Evolutionary conservation across 2,329 filamentous ascomycete species (phyloP).

Genomic region (Bipolaris sorokiniana): DNA sequence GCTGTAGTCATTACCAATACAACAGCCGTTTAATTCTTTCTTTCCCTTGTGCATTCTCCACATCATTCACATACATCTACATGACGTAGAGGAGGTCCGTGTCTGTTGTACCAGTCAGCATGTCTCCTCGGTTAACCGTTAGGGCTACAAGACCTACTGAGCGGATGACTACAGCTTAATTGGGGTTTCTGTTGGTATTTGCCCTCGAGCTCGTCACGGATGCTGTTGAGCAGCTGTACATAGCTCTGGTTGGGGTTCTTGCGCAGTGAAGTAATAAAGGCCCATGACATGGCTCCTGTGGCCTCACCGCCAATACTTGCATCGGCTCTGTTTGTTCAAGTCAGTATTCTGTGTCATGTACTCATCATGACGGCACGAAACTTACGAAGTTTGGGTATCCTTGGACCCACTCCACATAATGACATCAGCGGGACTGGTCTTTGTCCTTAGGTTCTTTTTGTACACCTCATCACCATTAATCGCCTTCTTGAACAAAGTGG

Average conservation of each 20-base stretch:
- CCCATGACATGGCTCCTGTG: constrained; percentile 98
- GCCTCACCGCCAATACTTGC: constrained; percentile 86
- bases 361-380: constrained; percentile 31
- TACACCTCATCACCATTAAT: constrained; percentile 78
- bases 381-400: constrained; percentile 90
- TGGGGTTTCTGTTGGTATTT: constrained; percentile 97
- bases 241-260: constrained; percentile 97
- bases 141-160: constrained; percentile 66
- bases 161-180: constrained; percentile 91
- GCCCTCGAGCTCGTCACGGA: constrained; percentile 82
- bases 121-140: constrained; percentile 4
- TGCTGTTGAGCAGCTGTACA: constrained; percentile 91
- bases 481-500: constrained; percentile 86
- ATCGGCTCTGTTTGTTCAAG: constrained; percentile 70
- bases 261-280: constrained; percentile 88
- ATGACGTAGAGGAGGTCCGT: constrained; percentile 30
- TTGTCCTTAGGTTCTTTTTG: constrained; percentile 81
- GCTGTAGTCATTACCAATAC: neutral
- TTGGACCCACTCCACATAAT: constrained; percentile 98
- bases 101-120: constrained; percentile 22
- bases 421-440: constrained; percentile 93
- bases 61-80: constrained; percentile 7
- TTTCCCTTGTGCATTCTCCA: neutral
- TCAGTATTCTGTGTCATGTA: neutral
- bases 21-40: neutral